These are phyloP conservation scores for Usnea hakonensis DNA, from an alignment of 495 filamentous ascomycete species.

Conservation along the genomic window DNA sequence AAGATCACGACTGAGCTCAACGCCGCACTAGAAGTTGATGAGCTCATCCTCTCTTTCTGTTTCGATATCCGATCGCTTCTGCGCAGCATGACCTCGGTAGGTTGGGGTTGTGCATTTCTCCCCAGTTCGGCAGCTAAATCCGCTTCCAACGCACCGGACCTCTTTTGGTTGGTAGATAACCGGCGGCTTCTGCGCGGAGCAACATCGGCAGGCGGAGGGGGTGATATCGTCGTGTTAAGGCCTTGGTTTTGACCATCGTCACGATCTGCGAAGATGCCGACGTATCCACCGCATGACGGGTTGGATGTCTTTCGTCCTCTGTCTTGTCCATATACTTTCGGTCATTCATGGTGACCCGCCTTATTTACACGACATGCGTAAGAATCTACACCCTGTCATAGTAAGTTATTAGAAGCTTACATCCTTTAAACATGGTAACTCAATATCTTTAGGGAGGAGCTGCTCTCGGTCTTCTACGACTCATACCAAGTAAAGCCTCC, in stretches of 20 bases:
- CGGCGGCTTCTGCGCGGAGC: conserved; percentile 1
- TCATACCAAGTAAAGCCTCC: too few species aligned
- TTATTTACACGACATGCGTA: neutral
- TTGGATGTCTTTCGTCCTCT: neutral
- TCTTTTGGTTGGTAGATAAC: too few species aligned
- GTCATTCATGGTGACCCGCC: neutral
- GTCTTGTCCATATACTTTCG: neutral
- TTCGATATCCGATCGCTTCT: too few species aligned
- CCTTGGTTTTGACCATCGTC: conserved; percentile 1
- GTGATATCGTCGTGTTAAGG: neutral
- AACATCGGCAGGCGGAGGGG: neutral
- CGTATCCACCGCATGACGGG: neutral
- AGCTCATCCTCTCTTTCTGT: neutral
- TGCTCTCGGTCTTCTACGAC: neutral
- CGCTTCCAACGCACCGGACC: too few species aligned
- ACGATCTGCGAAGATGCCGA: neutral
- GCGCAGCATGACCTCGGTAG: too few species aligned
- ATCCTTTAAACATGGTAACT: neutral
- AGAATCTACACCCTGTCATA: neutral
- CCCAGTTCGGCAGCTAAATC: too few species aligned
- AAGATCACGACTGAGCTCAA: conserved; percentile 2
- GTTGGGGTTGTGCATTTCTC: too few species aligned
- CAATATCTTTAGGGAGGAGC: neutral
- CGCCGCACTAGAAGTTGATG: conserved; percentile 1
- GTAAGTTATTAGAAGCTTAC: neutral